Base-by-base conservation (phyloP, 2,329 filamentous ascomycete genomes). In the Amylocarpus encephaloides region DNA sequence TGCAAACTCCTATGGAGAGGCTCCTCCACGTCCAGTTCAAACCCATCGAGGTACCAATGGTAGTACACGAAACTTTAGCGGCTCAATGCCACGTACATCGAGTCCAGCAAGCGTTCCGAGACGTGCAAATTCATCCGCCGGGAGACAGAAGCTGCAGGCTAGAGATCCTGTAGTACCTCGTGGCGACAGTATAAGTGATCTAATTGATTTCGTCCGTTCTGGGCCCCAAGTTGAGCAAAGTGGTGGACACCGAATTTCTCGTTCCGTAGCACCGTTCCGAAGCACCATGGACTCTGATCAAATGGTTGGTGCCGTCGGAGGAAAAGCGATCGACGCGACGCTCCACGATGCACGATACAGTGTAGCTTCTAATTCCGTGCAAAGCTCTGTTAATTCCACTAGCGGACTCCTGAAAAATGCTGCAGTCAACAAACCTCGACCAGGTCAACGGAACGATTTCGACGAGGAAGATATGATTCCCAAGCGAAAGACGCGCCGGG, bases 161-260 rank as follows among this genome's bases (percentile, higher is more conserved):
- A 85, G 89, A 43, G 83, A 89, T 54, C 80, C 88, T 34, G 74
- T 77, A 38, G 76, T 82, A 13, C 76, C 82, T 44, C 72, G 71
- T 50, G 76, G 74, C 46, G 80, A 81, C 45, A 83, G 84, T 57
- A 94, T 84, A 50, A 86, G 88, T 11, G 93, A 96, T 53, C 72
- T 98, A 51, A 95, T 96, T 58, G 91, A 97, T 65, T 97, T 98
- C 67, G 94, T 98, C 57, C 84, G 91, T 41, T 84, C 88, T 64
- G 92, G 91, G 2, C 85, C 87, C 0, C 77, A 72, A 53, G 45
- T 57, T 12, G 70, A 73, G 32, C 75, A 73, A 39, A 75, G 76
- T 22, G 78, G 79, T 55, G 78, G 79, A 55, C 86, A 82, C 51
- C 82, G 88, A 19, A 93, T 94, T 54, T 86, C 89, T 38, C 83